These are phyloP conservation scores for Groenewaldozyma auringiensis DNA, from an alignment of 1,139 yeast genomes.

Conservation along the genomic window DNA sequence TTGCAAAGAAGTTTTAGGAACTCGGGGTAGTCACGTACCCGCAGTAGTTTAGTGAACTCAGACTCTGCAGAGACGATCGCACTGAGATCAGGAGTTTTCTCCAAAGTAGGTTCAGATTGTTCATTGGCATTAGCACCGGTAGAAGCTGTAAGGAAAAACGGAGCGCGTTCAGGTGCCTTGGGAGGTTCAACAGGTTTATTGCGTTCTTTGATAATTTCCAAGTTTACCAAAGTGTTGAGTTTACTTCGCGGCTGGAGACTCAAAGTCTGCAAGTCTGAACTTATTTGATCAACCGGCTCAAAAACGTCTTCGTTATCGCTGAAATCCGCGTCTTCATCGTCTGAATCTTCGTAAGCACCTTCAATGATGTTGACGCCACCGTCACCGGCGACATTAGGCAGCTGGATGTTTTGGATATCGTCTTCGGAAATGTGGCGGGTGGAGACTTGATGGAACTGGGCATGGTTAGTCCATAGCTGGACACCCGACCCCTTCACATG, in stretches of 20 bases:
- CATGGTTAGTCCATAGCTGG: conserved; percentile 83
- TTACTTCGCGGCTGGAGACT: conserved; percentile 71
- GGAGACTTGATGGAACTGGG: conserved; percentile 71
- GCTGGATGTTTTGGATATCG: conserved; percentile 44
- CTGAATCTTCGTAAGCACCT: conserved; percentile 50
- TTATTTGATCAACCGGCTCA: conserved; percentile 59
- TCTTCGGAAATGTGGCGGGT: conserved; percentile 68
- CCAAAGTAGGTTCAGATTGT: conserved; percentile 14
- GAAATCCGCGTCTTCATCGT: conserved; percentile 23
- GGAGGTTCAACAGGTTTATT: conserved; percentile 88
- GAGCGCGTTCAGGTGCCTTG: conserved; percentile 76
- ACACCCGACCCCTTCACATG: conserved; percentile 91
- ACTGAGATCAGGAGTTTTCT: conserved; percentile 39
- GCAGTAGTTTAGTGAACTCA: conserved; percentile 58
- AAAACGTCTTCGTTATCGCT: conserved; percentile 34
- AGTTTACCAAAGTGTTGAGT: conserved; percentile 66
- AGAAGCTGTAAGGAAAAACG: conserved; percentile 64
- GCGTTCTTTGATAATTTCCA: conserved; percentile 77
- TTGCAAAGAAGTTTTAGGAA: conserved; percentile 52
- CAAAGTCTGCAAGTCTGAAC: conserved; percentile 57
- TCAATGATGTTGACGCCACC: conserved; percentile 71
- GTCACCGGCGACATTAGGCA: conserved; percentile 80
- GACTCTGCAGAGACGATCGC: conserved; percentile 49
- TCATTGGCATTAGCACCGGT: conserved; percentile 48
- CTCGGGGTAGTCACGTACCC: conserved; percentile 42